These are phyloP conservation scores for Pelargonium hybrid DNA, from an alignment of 441 rosid genomes.

Conservation along the genomic window DNA sequence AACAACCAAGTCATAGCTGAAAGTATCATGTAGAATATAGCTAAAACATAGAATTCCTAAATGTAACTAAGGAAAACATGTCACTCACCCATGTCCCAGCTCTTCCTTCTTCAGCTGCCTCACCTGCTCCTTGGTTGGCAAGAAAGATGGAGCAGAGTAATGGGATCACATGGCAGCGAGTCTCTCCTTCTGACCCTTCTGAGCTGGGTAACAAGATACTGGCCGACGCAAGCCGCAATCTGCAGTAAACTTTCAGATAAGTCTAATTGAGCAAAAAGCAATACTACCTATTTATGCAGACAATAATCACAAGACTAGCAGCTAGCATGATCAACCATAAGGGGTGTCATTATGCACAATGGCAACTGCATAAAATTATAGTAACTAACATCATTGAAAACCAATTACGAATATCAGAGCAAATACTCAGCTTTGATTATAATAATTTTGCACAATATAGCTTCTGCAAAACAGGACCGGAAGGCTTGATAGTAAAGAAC, in stretches of 20 bases:
- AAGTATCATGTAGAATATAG: neutral
- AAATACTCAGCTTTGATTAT: neutral
- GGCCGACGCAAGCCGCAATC: slow-evolving; percentile 71
- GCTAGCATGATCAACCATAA: neutral
- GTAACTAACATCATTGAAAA: neutral
- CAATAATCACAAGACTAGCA: neutral
- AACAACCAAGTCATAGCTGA: neutral
- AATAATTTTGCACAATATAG: no score
- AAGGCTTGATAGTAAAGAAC: neutral
- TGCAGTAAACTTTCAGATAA: slow-evolving; percentile 23
- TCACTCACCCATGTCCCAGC: slow-evolving; percentile 56
- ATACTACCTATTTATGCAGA: neutral
- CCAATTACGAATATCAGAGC: neutral
- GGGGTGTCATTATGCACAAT: neutral
- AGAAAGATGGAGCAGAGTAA: slow-evolving; percentile 78
- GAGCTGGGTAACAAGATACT: slow-evolving; percentile 42
- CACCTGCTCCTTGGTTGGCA: slow-evolving; percentile 60
- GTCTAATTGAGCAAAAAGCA: slow-evolving; percentile 1
- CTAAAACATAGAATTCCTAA: neutral
- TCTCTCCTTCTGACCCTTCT: slow-evolving; percentile 39
- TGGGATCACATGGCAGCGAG: slow-evolving; percentile 51
- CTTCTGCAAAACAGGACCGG: neutral
- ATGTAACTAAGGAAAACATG: slow-evolving; percentile 2
- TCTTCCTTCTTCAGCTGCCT: slow-evolving; percentile 48
- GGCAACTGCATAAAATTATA: neutral